These are phyloP conservation scores for Cyberlindnera xishuangbannaensis DNA, from an alignment of 805 yeast species.

Conservation along the genomic window DNA sequence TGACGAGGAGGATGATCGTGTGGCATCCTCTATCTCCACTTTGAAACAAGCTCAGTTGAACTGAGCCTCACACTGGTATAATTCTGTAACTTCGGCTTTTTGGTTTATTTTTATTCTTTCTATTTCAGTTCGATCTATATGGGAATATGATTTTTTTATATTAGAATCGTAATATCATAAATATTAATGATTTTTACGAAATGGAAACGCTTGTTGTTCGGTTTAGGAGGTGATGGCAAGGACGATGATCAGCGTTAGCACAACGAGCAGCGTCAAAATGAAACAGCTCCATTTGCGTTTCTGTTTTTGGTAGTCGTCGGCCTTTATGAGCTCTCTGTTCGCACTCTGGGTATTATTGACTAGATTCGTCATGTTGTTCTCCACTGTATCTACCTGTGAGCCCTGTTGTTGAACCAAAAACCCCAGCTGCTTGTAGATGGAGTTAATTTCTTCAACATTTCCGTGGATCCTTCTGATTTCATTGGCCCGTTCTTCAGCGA, in stretches of 20 bases:
- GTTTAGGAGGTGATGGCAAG: constrained; percentile 36
- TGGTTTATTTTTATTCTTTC: too few relatives aligned
- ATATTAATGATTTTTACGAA: neutral
- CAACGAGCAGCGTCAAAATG: constrained; percentile 49
- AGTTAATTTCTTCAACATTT: constrained; percentile 80
- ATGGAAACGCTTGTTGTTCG: too few relatives aligned
- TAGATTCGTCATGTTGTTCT: constrained; percentile 64
- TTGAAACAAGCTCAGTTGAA: constrained; percentile 1
- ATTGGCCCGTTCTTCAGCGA: constrained; percentile 66
- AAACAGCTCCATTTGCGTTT: constrained; percentile 73
- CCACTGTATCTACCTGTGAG: constrained; percentile 75
- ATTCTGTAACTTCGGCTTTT: too few relatives aligned
- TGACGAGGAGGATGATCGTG: constrained; percentile 3
- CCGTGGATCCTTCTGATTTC: constrained; percentile 68
- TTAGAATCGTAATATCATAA: neutral
- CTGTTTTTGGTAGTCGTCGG: constrained; percentile 66
- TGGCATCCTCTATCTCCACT: constrained; percentile 2
- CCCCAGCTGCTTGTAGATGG: constrained; percentile 78
- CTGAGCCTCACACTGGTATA: constrained; percentile 1
- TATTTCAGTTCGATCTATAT: neutral
- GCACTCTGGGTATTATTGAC: constrained; percentile 66
- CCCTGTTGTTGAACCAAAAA: constrained; percentile 81
- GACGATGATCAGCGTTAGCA: constrained; percentile 53
- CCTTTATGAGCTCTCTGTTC: constrained; percentile 60
- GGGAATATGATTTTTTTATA: neutral